phyloP scores from a whole-genome alignment of 768 basidiomycete species.

The Lentinula sp. region DNA sequence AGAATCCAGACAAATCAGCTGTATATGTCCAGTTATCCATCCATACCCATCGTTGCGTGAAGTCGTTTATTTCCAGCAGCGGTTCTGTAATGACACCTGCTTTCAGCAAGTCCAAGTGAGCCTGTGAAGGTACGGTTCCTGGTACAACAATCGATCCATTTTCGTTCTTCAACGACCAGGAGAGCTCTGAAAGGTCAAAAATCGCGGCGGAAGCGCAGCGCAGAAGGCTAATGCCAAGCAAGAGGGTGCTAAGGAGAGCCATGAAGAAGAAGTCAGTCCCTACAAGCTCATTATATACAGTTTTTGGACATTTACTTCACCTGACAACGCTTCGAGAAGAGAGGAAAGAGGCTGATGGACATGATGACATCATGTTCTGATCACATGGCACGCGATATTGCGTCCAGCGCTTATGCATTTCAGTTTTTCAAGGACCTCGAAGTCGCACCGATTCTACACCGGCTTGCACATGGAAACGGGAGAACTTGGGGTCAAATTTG shows the following conservation, averaged over 20 bases:
- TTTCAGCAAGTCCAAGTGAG: constrained; percentile 44
- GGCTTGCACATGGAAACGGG: background rate
- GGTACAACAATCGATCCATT: constrained; percentile 51
- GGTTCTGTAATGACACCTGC: constrained; percentile 51
- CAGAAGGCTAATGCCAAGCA: background rate
- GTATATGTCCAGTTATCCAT: constrained; percentile 58
- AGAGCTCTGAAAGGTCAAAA: constrained; percentile 38
- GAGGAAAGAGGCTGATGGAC: too few species aligned
- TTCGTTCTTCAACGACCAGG: constrained; percentile 49
- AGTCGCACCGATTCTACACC: background rate
- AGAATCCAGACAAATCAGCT: constrained; percentile 42
- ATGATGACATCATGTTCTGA: background rate
- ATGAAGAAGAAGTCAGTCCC: background rate
- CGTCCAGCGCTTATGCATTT: background rate
- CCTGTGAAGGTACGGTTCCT: constrained; percentile 45
- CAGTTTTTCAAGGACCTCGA: background rate
- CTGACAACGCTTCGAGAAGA: background rate
- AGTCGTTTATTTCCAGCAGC: constrained; percentile 48
- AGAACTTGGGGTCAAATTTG: background rate
- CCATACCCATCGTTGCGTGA: constrained; percentile 48
- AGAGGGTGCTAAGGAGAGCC: background rate
- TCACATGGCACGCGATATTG: background rate
- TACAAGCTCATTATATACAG: background rate
- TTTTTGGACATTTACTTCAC: background rate
- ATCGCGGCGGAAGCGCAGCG: constrained; percentile 13